Evolutionary conservation across 805 yeast species (phyloP), one percentile per base, ranked within the genome.

Genomic region (Kazachstania martiniae): DNA sequence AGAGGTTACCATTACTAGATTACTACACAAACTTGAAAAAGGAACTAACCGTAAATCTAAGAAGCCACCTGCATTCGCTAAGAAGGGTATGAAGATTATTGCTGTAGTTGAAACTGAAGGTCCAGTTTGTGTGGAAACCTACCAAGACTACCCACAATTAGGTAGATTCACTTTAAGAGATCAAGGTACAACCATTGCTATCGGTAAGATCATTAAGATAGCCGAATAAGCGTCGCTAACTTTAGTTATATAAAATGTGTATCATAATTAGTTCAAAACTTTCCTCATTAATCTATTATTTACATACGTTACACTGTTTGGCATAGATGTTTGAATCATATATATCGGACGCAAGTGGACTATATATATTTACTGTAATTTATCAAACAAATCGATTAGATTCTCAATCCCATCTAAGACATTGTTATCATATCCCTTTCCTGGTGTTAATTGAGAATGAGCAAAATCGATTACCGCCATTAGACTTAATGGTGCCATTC

Each of bases 121-220:
- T 47, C 89, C 95, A 16, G 83, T 91, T 24, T 91, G 97, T 67
- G 78, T 89, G 32, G 99, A 91, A 66, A 78, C 93, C 28, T 91
- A 80, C 59, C 77, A 69, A 46, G 93, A 84, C 55, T 84, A 87
- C 56, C 96, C 89, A 46, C 97, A 91, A 64, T 72, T 91, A 51
- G 99, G 98, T 58, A 78, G 99, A 64, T 91, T 91, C 62, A 91
- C 98, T 18, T 72, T 91, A 59, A 86, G 99, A 72, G 98, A 91
- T 63, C 97, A 91, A 66, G 98, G 97, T 57, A 77, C 77, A 41
- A 91, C 98, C 33, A 87, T 91, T 63, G 99, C 98, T 44, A 91
- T 91, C 61, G 99, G 99, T 64, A 87, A 89, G 64, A 85, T 91
- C 51, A 83, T 94, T 38, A 89, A 89, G 66, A 66, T 91, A 43